Evolutionary conservation across 225 moss, liverwort and hornwort species (phyloP).

Genomic region (Thuidium tamariscinum): DNA sequence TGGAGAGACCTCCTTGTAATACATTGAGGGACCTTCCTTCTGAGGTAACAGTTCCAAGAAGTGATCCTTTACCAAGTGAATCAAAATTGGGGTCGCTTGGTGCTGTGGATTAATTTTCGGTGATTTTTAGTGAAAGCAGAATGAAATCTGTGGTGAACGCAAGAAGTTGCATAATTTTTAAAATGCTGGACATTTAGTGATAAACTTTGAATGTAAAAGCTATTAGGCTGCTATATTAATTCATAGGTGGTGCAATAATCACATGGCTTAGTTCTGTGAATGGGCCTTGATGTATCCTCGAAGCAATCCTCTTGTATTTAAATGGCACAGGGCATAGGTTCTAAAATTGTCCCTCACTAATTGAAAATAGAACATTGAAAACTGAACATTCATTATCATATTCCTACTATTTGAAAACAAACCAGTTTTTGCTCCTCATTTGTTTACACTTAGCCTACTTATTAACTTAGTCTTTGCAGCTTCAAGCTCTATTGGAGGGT

Average conservation of each 20-base stretch:
- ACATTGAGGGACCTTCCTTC: not conserved
- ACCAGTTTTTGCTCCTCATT: not conserved
- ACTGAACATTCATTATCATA: not conserved
- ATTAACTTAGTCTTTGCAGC: not conserved
- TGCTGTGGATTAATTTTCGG: no score
- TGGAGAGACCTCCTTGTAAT: not conserved
- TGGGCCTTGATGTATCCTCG: not conserved
- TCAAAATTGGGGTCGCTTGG: no score
- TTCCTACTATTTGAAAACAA: not conserved
- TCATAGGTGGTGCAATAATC: not conserved
- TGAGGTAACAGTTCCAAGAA: not conserved
- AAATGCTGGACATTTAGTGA: no score
- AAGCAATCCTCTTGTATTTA: not conserved
- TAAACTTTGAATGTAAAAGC: not conserved
- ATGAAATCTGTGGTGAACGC: no score
- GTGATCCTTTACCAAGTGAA: no score
- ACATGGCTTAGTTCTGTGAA: not conserved
- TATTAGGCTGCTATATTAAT: not conserved
- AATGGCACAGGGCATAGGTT: not conserved
- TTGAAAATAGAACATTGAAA: not conserved
- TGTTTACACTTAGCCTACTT: not conserved
- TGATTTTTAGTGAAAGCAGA: no score
- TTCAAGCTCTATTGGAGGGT: not conserved
- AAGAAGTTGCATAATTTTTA: no score
- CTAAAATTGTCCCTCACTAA: no score